Evolutionary conservation across 192 early-diverging fungal species (phyloP).

Genomic region (Coemansia javaensis): DNA sequence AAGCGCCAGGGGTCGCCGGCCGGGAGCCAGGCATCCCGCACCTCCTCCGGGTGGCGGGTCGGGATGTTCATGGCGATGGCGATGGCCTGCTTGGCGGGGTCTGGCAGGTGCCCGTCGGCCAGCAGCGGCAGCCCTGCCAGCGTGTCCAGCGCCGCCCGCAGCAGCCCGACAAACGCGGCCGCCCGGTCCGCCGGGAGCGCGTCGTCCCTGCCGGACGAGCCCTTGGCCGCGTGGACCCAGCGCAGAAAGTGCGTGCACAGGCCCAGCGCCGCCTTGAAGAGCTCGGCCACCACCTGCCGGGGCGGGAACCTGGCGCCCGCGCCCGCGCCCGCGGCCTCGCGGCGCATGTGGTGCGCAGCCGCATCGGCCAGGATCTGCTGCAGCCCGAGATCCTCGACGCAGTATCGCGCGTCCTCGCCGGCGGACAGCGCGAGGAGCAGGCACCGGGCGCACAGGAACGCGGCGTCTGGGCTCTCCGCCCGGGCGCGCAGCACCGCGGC

Average conservation of each 20-base stretch:
- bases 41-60: constrained; percentile 5
- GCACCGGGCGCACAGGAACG: constrained; percentile 37
- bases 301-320: constrained; percentile 12
- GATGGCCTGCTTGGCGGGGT: constrained; percentile 28
- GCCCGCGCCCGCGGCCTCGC: not conserved
- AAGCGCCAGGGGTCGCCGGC: constrained; percentile 3
- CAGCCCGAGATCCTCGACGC: constrained; percentile 16
- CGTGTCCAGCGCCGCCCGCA: constrained; percentile 12
- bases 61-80: constrained; percentile 36
- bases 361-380: constrained; percentile 10
- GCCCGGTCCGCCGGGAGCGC: constrained; percentile 22
- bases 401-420: constrained; percentile 2
- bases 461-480: not conserved
- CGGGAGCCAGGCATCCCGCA: constrained; percentile 27
- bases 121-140: constrained; percentile 5
- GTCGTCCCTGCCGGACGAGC: constrained; percentile 10
- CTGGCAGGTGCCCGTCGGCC: constrained; percentile 9
- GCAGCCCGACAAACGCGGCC: constrained; percentile 10
- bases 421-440: constrained; percentile 20
- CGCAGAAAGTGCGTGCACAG: constrained; percentile 20
- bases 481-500: constrained; percentile 1
- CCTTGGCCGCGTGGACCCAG: not conserved
- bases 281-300: constrained; percentile 26
- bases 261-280: constrained; percentile 38
- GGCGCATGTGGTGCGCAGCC: constrained; percentile 1